Evolutionary conservation across 805 yeast species (phyloP).

Genomic region (Clavispora vitiphila): DNA sequence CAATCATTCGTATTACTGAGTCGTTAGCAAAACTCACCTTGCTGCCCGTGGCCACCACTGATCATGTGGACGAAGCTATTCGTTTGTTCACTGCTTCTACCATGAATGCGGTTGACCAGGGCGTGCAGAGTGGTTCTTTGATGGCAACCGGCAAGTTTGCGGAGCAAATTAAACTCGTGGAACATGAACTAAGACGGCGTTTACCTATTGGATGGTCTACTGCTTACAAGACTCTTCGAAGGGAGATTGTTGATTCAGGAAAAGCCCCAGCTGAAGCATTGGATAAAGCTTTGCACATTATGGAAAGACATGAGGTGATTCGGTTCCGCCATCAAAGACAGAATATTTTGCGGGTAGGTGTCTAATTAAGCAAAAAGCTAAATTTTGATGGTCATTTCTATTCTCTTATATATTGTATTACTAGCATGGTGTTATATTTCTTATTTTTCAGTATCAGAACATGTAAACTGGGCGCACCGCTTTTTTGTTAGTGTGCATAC

Average conservation of each 20-base stretch:
- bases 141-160: constrained; percentile 54
- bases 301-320: constrained; percentile 85
- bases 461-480: not conserved
- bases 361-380: constrained; percentile 1
- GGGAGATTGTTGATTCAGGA: constrained; percentile 71
- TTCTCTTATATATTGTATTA: not conserved
- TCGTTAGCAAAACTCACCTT: constrained; percentile 83
- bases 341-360: constrained; percentile 14
- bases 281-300: constrained; percentile 72
- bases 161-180: constrained; percentile 72
- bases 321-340: constrained; percentile 72
- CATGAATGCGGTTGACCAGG: constrained; percentile 86
- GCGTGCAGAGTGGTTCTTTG: constrained; percentile 40
- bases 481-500: not conserved
- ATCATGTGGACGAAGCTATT: constrained; percentile 93
- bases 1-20: constrained; percentile 93
- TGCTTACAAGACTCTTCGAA: constrained; percentile 72
- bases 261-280: constrained; percentile 64
- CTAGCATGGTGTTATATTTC: not conserved
- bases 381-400: not conserved
- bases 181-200: constrained; percentile 80
- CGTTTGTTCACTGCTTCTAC: constrained; percentile 94
- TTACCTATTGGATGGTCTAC: constrained; percentile 97
- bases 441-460: not conserved
- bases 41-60: constrained; percentile 77